Conservation (phyloP, 306 rosid genomes). For the Cicer judaicum region DNA sequence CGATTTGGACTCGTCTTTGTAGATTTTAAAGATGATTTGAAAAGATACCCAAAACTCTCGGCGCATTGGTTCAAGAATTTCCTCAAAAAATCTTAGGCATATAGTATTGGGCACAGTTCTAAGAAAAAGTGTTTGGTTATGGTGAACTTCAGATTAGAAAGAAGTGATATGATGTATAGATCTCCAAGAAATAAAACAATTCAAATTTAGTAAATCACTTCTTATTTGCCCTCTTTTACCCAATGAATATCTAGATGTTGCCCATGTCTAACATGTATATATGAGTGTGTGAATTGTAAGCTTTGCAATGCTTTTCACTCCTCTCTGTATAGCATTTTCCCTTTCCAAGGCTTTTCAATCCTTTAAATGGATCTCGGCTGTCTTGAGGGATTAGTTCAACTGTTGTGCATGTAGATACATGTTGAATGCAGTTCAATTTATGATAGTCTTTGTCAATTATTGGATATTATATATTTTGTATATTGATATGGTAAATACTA, state of each 20-base stretch:
- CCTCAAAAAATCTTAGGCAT: slow-evolving; percentile 40
- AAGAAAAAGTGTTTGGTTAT: neutral
- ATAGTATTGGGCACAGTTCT: neutral
- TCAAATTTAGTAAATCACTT: slow-evolving; percentile 13
- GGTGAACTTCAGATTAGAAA: neutral
- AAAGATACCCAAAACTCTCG: slow-evolving; percentile 59
- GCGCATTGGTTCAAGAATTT: slow-evolving; percentile 63
- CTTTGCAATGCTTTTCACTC: neutral
- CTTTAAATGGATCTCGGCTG: no score
- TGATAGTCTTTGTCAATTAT: no score
- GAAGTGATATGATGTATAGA: slow-evolving; percentile 8
- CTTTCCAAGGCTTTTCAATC: no score
- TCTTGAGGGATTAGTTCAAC: no score
- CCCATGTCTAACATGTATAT: neutral
- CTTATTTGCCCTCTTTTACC: neutral
- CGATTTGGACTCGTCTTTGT: slow-evolving; percentile 56
- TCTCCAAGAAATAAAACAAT: neutral
- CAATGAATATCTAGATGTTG: neutral
- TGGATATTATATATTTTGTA: no score
- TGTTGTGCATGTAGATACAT: no score
- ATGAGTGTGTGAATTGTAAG: neutral
- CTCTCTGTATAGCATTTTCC: neutral
- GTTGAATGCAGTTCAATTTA: no score
- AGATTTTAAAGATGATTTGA: slow-evolving; percentile 53
- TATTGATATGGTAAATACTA: no score